phyloP scores from a whole-genome alignment of 768 basidiomycete genomes.

The Jaapia argillacea region DNA sequence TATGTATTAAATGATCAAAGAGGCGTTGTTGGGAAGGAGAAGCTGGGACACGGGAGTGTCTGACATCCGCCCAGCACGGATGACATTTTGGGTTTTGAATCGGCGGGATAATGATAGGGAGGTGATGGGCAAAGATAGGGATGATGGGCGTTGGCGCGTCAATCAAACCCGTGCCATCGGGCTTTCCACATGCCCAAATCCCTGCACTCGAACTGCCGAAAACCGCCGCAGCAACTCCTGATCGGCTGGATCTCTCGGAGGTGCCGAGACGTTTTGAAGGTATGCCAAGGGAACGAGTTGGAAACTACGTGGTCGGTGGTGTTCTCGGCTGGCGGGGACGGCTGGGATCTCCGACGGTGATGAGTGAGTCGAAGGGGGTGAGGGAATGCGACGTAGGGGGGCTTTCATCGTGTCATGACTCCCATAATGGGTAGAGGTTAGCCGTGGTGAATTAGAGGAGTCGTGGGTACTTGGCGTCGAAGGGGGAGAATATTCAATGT shows the following conservation, averaged over 20 bases:
- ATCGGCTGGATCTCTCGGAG: not conserved
- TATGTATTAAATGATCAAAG: too few species aligned
- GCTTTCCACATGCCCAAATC: too few species aligned
- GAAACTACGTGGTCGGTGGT: not conserved
- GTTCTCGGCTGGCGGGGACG: not conserved
- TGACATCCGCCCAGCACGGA: too few species aligned
- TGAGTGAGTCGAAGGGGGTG: constrained; percentile 27
- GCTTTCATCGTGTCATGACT: constrained; percentile 14
- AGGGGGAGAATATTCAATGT: not conserved
- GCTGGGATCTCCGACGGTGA: constrained; percentile 27
- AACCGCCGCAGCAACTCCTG: not conserved
- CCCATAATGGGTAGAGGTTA: constrained; percentile 14
- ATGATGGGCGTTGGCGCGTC: too few species aligned
- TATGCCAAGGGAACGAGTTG: not conserved
- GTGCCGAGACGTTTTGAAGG: not conserved
- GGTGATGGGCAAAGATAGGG: too few species aligned
- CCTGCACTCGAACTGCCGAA: too few species aligned
- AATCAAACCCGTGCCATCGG: too few species aligned
- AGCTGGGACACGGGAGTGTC: too few species aligned
- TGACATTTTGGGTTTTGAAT: too few species aligned
- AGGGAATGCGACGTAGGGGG: constrained; percentile 18
- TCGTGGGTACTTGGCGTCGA: not conserved
- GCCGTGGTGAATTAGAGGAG: constrained; percentile 13
- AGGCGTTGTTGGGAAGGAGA: too few species aligned
- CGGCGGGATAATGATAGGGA: too few species aligned